Evolutionary conservation across 352 stramenopile genomes (phyloP), one percentile per base, ranked within the genome.

Genomic region (Sclerospora graminicola): DNA sequence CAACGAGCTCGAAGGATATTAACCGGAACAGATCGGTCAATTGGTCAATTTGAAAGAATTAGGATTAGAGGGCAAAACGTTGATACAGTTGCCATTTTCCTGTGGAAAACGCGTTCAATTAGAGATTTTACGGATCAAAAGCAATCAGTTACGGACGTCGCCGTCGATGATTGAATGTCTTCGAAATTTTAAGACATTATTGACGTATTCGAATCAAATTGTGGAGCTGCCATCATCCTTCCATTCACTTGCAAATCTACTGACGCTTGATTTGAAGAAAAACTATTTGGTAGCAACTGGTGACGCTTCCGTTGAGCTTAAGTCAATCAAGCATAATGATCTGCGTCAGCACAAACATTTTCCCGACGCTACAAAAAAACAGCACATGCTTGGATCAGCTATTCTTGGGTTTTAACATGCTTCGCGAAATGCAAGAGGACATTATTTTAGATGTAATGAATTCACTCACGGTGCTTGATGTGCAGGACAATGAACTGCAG

Each of bases 401-500:
- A 14, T 71, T 87, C 29, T 59, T 93, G 2, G 82, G 82, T 1
- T 86, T 75, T 37, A 93, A 93, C 35, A 35, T 48, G 10, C 57
- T 93, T 0, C 42, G 45, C 4, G 35, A 55, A 15, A 63, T 91
- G n/a, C 54, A 69, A 19, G 66, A 70, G 4, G 43, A 52, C 2
- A 65, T 66, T 7, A 51, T 89, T 15, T 15, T 78, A 35, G 51
- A 54, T 23, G 73, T 70, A 11, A 75, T 82, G 45, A 56, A 86
- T 15, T 69, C 74, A 7, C 49, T 93, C 23, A 87, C 74, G 0
- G 72, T 91, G 5, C 30, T 93, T 2, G 79, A 89, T 43, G 33
- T 89, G 9, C 67, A 77, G 40, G 82, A 93, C 34, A 93, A 93
- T 53, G 85, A 86, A 21, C 58, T 93, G 31, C 46, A 67, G 19